phyloP scores from a whole-genome alignment of 495 filamentous ascomycete genomes.

The Schizothecium vesticola region DNA sequence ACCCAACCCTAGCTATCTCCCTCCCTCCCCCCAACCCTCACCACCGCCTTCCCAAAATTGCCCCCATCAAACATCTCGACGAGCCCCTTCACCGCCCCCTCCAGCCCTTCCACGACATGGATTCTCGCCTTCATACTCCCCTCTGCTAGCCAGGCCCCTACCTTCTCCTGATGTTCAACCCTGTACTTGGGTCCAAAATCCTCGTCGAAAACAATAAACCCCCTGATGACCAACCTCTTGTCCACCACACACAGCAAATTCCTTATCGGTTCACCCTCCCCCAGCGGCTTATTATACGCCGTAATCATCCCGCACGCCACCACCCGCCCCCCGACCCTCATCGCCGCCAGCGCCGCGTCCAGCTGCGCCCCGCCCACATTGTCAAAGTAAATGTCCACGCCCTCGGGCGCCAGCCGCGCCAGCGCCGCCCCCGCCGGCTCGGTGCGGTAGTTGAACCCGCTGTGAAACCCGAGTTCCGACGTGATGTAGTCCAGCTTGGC shows the following conservation, averaged over 20 bases:
- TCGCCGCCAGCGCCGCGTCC: constrained; percentile 56
- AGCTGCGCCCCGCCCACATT: constrained; percentile 77
- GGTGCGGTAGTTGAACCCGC: constrained; percentile 62
- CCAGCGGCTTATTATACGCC: constrained; percentile 60
- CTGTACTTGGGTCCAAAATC: constrained; percentile 62
- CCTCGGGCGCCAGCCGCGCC: constrained; percentile 65
- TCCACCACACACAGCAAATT: constrained; percentile 48
- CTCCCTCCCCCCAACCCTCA: constrained; percentile 50
- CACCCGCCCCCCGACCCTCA: constrained; percentile 66
- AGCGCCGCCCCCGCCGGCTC: constrained; percentile 63
- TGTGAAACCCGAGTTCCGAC: constrained; percentile 58
- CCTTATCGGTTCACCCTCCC: constrained; percentile 58
- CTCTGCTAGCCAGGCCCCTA: constrained; percentile 75
- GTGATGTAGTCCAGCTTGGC: constrained; percentile 59
- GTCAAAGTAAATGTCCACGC: constrained; percentile 88
- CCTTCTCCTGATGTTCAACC: constrained; percentile 68
- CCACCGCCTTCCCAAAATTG: constrained; percentile 81
- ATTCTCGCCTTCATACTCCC: constrained; percentile 67
- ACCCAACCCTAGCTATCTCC: not conserved
- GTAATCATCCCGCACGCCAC: constrained; percentile 49
- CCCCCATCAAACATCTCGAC: constrained; percentile 72
- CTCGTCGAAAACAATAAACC: constrained; percentile 61
- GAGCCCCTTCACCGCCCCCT: constrained; percentile 70
- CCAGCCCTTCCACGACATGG: constrained; percentile 67
- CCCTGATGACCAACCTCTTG: constrained; percentile 48